Percentiles rank a stretch among this genome's conserved stretches.
Evolutionary conservation across 1,139 yeast genomes (phyloP).

Genomic region (Suhomyces atakaporum): DNA sequence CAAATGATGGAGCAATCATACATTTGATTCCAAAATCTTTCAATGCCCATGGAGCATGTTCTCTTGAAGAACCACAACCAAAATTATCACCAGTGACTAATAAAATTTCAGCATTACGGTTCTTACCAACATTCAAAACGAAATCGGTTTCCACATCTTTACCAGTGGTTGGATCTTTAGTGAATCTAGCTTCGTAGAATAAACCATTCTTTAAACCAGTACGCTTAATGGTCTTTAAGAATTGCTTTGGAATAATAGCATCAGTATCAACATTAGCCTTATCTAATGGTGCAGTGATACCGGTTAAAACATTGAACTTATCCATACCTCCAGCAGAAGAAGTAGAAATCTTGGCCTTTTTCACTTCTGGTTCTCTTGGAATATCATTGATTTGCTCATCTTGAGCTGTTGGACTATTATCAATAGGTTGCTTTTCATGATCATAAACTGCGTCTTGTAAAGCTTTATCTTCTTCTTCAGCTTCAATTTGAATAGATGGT

Average conservation of each 20-base stretch:
- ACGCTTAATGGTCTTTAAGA: conserved; percentile 94
- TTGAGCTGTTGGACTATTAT: conserved; percentile 33
- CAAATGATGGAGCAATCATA: conserved; percentile 96
- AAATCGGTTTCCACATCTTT: conserved; percentile 84
- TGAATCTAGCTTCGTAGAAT: conserved; percentile 85
- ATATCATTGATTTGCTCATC: conserved; percentile 60
- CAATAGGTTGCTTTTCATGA: conserved; percentile 63
- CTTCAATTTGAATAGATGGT: conserved; percentile 60
- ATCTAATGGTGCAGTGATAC: conserved; percentile 91
- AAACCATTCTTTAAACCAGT: conserved; percentile 89
- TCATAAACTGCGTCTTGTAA: conserved; percentile 70
- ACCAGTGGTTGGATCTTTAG: conserved; percentile 63
- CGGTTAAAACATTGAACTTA: conserved; percentile 71
- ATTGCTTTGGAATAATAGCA: conserved; percentile 97
- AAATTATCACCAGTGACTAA: conserved; percentile 95
- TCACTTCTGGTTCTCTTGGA: conserved; percentile 46
- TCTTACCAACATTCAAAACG: conserved; percentile 82
- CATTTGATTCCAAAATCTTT: conserved; percentile 96
- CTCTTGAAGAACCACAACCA: conserved; percentile 99
- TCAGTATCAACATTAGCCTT: conserved; percentile 97
- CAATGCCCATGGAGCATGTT: conserved; percentile 99
- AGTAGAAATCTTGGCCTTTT: conserved; percentile 29
- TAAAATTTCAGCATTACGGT: conserved; percentile 74
- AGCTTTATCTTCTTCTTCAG: conserved; percentile 59
- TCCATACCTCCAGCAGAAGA: conserved; percentile 58